These are phyloP conservation scores for Salix purpurea DNA, from an alignment of 345 rosid species.

Conservation along the genomic window DNA sequence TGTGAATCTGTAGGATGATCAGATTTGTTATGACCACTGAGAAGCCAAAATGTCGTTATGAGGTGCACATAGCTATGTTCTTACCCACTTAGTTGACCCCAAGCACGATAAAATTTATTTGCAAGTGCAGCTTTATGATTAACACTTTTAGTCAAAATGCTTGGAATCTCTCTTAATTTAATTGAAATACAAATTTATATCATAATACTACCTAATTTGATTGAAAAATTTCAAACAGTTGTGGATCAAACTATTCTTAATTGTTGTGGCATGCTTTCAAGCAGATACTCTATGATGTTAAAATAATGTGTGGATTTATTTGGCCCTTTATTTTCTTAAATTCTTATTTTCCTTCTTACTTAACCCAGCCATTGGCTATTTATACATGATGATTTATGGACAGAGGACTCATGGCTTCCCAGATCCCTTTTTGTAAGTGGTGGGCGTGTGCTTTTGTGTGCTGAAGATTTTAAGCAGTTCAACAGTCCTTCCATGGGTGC, in stretches of 20 bases:
- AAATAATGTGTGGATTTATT: neutral
- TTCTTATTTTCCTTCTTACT: neutral
- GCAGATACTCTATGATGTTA: neutral
- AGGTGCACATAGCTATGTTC: neutral
- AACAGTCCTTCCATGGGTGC: constrained; percentile 35
- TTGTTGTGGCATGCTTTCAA: neutral
- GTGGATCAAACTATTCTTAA: neutral
- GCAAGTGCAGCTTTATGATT: neutral
- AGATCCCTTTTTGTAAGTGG: constrained; percentile 72
- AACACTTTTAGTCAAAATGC: neutral
- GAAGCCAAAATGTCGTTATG: neutral
- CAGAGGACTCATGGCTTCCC: constrained; percentile 65
- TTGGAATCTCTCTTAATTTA: neutral
- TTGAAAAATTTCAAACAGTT: neutral
- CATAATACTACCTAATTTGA: neutral
- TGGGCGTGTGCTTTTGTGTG: constrained; percentile 59
- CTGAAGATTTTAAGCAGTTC: constrained; percentile 71
- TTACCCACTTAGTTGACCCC: neutral
- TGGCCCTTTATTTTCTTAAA: neutral
- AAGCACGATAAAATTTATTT: neutral
- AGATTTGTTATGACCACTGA: neutral
- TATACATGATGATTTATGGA: constrained; percentile 13
- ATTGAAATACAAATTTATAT: neutral
- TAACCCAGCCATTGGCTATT: neutral
- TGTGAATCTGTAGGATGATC: neutral